Evolutionary conservation across 1,284 basidiomycete species (phyloP).

Genomic region (Cutaneotrichosporon spelunceum): DNA sequence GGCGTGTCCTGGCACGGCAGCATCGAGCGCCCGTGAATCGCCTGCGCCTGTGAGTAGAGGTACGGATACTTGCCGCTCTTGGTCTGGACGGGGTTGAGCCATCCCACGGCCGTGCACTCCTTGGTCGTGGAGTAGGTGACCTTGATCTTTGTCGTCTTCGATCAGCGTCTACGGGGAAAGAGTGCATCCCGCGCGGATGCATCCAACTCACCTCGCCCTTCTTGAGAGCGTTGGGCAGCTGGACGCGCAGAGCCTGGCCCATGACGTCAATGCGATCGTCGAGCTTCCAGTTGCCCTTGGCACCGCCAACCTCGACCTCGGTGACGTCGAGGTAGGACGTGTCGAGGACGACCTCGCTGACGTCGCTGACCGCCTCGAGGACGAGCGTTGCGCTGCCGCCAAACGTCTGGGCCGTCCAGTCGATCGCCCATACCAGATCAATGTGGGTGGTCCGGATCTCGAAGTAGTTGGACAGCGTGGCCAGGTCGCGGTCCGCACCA

Average conservation of each 20-base stretch:
- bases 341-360: slow-evolving; percentile 71
- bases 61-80: slow-evolving; percentile 81
- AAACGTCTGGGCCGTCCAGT: slow-evolving; percentile 69
- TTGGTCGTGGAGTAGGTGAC: slow-evolving; percentile 72
- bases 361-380: slow-evolving; percentile 56
- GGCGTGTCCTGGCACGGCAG: slow-evolving; percentile 67
- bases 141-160: slow-evolving; percentile 58
- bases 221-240: slow-evolving; percentile 37
- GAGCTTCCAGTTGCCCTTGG: slow-evolving; percentile 58
- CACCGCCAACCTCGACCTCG: slow-evolving; percentile 59
- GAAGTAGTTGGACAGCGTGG: slow-evolving; percentile 75
- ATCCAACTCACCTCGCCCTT: slow-evolving; percentile 42
- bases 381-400: slow-evolving; percentile 66
- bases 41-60: slow-evolving; percentile 92
- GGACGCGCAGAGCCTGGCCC: slow-evolving; percentile 50
- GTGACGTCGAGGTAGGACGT: slow-evolving; percentile 68
- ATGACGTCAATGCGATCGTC: slow-evolving; percentile 48
- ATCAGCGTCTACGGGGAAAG: too few relatives aligned
- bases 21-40: slow-evolving; percentile 79
- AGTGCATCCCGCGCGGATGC: too few relatives aligned
- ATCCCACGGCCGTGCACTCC: slow-evolving; percentile 82
- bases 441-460: slow-evolving; percentile 67
- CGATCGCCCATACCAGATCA: slow-evolving; percentile 75
- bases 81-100: slow-evolving; percentile 89
- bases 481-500: slow-evolving; percentile 58